Conservation (phyloP, 179 eudicot species). For the Heliamphora pulchella region DNA sequence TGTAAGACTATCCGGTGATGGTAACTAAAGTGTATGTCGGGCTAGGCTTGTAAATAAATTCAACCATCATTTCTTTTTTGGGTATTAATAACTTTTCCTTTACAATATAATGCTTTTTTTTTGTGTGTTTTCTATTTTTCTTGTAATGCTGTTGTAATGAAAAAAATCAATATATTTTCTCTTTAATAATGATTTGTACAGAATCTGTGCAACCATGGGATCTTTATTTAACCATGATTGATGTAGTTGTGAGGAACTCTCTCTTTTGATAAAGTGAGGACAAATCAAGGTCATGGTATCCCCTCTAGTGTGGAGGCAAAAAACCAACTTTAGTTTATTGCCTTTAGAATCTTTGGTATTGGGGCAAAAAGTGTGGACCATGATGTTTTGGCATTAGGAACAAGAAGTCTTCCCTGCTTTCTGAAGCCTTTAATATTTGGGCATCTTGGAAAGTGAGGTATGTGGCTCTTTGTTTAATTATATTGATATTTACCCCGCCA, state of each 20-base stretch:
- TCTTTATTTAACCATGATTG: background rate
- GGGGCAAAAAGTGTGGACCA: too few relatives aligned
- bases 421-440: background rate
- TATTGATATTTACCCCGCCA: background rate
- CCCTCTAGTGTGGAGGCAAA: background rate
- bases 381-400: too few relatives aligned
- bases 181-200: background rate
- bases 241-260: background rate
- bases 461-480: background rate
- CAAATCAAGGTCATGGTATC: background rate
- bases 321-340: background rate
- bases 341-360: too few relatives aligned
- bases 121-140: too few relatives aligned
- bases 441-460: constrained; percentile 3
- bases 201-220: background rate
- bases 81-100: too few relatives aligned
- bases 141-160: too few relatives aligned
- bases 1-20: too few relatives aligned
- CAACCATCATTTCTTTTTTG: too few relatives aligned
- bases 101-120: too few relatives aligned
- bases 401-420: too few relatives aligned
- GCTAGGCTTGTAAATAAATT: too few relatives aligned
- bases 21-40: too few relatives aligned
- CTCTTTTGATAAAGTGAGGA: background rate
- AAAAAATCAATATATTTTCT: background rate